Evolutionary conservation across 2,329 filamentous ascomycete species (phyloP), one percentile per base, ranked within the genome.

Genomic region (Aureobasidium sp.): DNA sequence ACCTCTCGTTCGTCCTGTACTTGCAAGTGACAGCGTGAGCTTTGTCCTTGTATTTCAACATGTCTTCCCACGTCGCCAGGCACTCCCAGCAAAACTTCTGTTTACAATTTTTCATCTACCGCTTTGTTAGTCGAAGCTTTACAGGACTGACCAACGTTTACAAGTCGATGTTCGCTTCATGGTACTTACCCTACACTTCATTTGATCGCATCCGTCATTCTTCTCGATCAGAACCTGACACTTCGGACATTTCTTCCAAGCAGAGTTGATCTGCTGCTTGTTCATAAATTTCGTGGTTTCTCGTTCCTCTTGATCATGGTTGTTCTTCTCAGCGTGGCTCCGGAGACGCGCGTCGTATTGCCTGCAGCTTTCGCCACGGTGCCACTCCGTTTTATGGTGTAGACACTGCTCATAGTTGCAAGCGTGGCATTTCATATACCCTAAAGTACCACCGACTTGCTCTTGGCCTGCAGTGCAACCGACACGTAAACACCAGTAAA

Each of bases 401-500:
- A 74, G 62, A 62, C 77, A 79, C 53, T 75, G 71, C 34, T 68
- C 67, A 57, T 69, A 72, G 43, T 68, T 66, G 67, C 76, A 78
- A 2, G 59, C 47, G 3, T 65, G 65, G 63, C 77, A 78, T 5
- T 68, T 62, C 68, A 78, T 77, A 20, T 77, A 78, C 0, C 75
- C 72, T 1, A 67, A 67, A 1, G 66, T 61, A 4, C 10, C 27
- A 5, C 24, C 24, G 5, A 27, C 24, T 17, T 77, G 77, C 3
- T 69, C 73, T 65, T 85, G 82, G 0, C 83, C 82, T 0, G 75
- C 78, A 9, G 72, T 75, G 66, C 84, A 86, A 2, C 72, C 74
- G 0, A 79, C 71, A 8, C 64, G 62, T 1, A 82, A 76, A 66
- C 83, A 86, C 79, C 81, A 84, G 15, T 77, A 69, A 65, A 84